Evolutionary conservation across 2,329 filamentous ascomycete species (phyloP), one percentile per base, ranked within the genome.

Genomic region (Lachnellula arida): DNA sequence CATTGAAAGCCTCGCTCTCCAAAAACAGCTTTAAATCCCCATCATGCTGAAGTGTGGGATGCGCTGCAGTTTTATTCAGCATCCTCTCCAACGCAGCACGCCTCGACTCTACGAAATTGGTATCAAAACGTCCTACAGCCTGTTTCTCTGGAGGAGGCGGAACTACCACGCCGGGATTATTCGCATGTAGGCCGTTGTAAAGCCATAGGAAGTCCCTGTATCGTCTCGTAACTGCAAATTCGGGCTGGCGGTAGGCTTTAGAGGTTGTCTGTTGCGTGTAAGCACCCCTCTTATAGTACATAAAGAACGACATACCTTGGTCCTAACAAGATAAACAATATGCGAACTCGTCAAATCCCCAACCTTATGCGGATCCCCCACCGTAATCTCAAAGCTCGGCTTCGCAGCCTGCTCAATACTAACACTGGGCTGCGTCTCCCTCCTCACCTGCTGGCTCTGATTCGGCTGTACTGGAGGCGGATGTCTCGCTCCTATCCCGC

Each of bases 171-270:
- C 94, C 94, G 0, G 94, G 94, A 67, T 94, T 97, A 72, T 96
- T 99, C 59, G 86, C 87, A 71, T 97, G 94, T 58, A 99, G 79
- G 32, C 92, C 91, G 65, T 87, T 97, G 73, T 99, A 99, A 28
- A 99, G 84, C 94, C 94, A 99, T 52, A 99, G 78, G 72, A 99
- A 99, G 74, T 99, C 94, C 57, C 92, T 87, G 73, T 97, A 99
- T 68, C 94, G 85, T 65, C 94, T 83, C 68, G 91, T 96, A 64
- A 99, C 94, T 55, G 91, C 87, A 68, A 99, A 97, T 68, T 96
- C 92, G 51, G 89, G 80, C 67, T 93, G 88, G 69, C 89, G 89
- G 74, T 97, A 99, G 51, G 91, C 94, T 76, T 97, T 97, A 39
- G 93, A 97, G 1, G 91, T 89, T 12, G 94, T 99, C 89, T 95